These are phyloP conservation scores for Syzygium syzygioides DNA, from an alignment of 441 rosid genomes.

Conservation along the genomic window DNA sequence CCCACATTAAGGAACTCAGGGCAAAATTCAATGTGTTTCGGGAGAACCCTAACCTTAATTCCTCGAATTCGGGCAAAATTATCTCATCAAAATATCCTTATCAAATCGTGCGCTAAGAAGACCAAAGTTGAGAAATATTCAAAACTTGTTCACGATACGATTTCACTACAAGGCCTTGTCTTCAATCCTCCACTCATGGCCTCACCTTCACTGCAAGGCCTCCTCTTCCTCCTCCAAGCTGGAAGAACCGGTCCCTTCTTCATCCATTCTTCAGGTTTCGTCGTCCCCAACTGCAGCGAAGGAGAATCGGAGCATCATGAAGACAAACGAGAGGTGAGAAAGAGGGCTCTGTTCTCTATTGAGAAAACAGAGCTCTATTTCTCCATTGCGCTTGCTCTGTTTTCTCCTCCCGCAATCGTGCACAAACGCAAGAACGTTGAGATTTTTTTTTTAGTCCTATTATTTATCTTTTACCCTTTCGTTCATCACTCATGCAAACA, in stretches of 20 bases:
- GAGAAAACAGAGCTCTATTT: too few species aligned
- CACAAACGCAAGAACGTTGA: neutral
- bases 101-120: neutral
- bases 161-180: neutral
- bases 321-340: neutral
- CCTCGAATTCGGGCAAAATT: neutral
- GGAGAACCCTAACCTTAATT: neutral
- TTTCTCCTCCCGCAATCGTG: neutral
- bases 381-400: neutral
- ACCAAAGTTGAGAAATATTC: neutral
- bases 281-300: neutral
- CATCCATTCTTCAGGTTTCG: neutral
- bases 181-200: neutral
- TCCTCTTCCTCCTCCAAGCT: neutral
- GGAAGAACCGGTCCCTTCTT: neutral
- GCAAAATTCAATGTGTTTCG: neutral
- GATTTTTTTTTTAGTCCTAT: neutral
- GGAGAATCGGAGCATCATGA: neutral
- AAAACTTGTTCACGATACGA: neutral
- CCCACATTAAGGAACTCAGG: neutral
- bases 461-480: neutral
- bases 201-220: neutral
- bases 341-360: neutral
- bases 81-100: too few species aligned
- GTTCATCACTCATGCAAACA: neutral